These are phyloP conservation scores for Clarireedia homoeocarpa DNA, from an alignment of 2,329 filamentous ascomycete genomes.

Conservation along the genomic window DNA sequence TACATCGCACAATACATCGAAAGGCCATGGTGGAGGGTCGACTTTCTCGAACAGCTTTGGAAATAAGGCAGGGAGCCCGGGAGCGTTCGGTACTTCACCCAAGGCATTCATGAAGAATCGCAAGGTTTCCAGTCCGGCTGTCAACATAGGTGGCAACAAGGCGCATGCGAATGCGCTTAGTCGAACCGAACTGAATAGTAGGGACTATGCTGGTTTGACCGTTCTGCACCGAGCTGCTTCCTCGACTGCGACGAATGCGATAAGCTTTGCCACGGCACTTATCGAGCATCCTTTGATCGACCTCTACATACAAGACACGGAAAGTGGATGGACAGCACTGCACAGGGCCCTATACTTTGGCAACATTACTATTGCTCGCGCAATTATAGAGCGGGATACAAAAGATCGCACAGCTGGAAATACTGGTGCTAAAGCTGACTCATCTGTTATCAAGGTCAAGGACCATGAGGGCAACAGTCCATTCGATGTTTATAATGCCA, in stretches of 20 bases:
- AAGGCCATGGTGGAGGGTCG: conserved; percentile 40
- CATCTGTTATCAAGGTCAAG: conserved; percentile 82
- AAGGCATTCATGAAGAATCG: conserved; percentile 42
- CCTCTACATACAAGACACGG: conserved; percentile 76
- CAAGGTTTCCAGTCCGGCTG: conserved; percentile 43
- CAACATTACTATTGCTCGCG: conserved; percentile 76
- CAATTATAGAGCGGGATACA: conserved; percentile 70
- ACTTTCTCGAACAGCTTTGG: conserved; percentile 34
- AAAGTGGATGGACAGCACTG: conserved; percentile 93
- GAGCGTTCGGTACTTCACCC: conserved; percentile 39
- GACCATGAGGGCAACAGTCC: conserved; percentile 92
- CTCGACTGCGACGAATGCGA: conserved; percentile 59
- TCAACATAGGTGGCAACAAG: conserved; percentile 37
- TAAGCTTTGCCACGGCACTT: conserved; percentile 69
- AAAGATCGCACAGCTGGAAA: conserved; percentile 36
- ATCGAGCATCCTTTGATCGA: conserved; percentile 78
- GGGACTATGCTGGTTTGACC: conserved; percentile 74
- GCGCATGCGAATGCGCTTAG: conserved; percentile 36
- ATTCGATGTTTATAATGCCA: conserved; percentile 85
- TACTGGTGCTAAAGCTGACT: conserved; percentile 52
- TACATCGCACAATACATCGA: conserved; percentile 42
- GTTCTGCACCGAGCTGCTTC: conserved; percentile 79
- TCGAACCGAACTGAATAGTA: conserved; percentile 71
- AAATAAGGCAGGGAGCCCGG: conserved; percentile 29
- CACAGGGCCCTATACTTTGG: conserved; percentile 87